Conservation (phyloP, 2,329 filamentous ascomycete species). For the Leptographium procerum region DNA sequence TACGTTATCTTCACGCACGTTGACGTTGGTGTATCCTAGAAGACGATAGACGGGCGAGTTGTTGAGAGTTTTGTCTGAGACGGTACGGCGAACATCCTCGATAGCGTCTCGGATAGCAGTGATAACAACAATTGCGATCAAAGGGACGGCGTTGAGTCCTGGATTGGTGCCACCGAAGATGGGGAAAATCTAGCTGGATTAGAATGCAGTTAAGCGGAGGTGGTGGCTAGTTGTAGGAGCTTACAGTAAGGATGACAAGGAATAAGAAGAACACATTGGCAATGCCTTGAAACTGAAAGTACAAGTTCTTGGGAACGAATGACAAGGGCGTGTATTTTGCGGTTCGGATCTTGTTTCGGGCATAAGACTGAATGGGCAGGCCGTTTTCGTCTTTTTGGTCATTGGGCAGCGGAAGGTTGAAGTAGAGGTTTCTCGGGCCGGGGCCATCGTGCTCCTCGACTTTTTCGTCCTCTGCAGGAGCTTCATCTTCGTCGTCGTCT, state of each 20-base stretch:
- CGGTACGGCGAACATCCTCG: slow-evolving; percentile 86
- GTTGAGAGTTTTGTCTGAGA: slow-evolving; percentile 87
- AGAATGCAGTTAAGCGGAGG: background rate
- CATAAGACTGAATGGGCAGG: slow-evolving; percentile 55
- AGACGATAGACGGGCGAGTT: slow-evolving; percentile 91
- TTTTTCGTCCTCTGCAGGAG: slow-evolving; percentile 24
- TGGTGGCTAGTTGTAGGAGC: slow-evolving; percentile 24
- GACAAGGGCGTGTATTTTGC: slow-evolving; percentile 94
- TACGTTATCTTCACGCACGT: slow-evolving; percentile 77
- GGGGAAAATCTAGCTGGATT: slow-evolving; percentile 64
- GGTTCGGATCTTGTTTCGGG: slow-evolving; percentile 93
- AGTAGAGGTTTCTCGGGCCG: slow-evolving; percentile 56
- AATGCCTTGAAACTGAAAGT: slow-evolving; percentile 96
- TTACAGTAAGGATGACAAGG: slow-evolving; percentile 84
- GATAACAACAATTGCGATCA: slow-evolving; percentile 83
- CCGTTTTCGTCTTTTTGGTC: slow-evolving; percentile 73
- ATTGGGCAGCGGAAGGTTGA: slow-evolving; percentile 72
- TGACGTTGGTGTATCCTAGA: slow-evolving; percentile 84
- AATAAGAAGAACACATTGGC: slow-evolving; percentile 98
- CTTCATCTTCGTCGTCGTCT: slow-evolving; percentile 23
- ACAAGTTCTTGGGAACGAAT: slow-evolving; percentile 93
- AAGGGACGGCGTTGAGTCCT: slow-evolving; percentile 75
- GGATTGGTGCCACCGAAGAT: slow-evolving; percentile 92
- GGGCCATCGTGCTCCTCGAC: slow-evolving; percentile 26
- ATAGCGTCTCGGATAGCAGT: slow-evolving; percentile 91